phyloP scores from a whole-genome alignment of 139 green algal species.

The Chlamydomonas incerta region DNA sequence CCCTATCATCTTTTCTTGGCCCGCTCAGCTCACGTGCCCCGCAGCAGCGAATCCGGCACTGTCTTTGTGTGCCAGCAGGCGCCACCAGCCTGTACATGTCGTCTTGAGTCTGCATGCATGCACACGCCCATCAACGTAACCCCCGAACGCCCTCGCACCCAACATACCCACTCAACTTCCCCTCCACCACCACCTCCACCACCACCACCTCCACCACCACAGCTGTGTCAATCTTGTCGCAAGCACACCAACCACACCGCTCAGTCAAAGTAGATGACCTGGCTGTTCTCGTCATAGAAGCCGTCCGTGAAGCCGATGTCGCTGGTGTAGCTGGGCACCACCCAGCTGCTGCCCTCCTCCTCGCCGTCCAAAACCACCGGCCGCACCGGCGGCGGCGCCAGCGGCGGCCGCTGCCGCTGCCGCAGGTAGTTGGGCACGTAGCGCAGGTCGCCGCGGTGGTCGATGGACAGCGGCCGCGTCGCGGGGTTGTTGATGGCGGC shows the following conservation, averaged over 20 bases:
- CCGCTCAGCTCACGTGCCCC: no score
- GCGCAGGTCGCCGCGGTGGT: slow-evolving; percentile 14
- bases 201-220: no score
- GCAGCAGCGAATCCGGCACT: no score
- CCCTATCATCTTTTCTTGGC: no score
- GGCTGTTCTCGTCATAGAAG: slow-evolving; percentile 39
- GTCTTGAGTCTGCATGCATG: no score
- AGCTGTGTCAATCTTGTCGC: no score
- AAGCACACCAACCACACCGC: background rate
- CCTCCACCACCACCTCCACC: no score
- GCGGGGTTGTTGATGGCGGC: background rate
- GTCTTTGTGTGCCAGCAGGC: no score
- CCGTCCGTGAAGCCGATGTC: slow-evolving; percentile 32
- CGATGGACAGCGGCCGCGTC: slow-evolving; percentile 7
- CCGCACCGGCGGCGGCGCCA: background rate
- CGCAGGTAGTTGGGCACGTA: slow-evolving; percentile 40
- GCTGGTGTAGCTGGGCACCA: slow-evolving; percentile 37
- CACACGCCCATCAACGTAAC: no score
- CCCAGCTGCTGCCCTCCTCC: background rate
- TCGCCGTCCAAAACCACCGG: background rate
- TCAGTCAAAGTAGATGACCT: slow-evolving; percentile 42
- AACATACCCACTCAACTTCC: background rate
- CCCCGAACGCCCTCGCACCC: no score
- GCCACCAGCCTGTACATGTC: no score
- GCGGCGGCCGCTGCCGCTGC: slow-evolving; percentile 15